Evolutionary conservation across 2,329 filamentous ascomycete species (phyloP), one percentile per base, ranked within the genome.

Genomic region (Biscogniauxia mediterranea): DNA sequence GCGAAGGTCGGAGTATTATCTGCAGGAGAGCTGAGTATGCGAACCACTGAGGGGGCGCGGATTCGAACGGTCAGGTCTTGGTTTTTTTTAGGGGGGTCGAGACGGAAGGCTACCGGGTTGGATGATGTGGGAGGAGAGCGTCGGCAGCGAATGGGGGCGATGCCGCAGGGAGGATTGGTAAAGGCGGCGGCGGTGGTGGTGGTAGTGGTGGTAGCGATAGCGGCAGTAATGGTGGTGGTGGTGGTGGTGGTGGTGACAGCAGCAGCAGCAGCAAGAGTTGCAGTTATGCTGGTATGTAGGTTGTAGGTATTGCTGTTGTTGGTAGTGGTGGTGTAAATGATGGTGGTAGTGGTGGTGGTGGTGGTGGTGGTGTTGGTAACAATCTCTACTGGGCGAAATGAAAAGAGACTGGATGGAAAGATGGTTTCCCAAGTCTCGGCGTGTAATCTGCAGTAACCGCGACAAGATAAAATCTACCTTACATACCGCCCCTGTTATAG

Each of bases 1-100:
- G 65, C 65, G 62, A 69, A 66, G 63, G 62, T 68, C 64, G 69
- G 68, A 63, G 66, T 65, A 69, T 65, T 69, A 69, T 68, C 63
- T 69, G 65, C 68, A 69, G 66, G 63, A 62, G 62, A 62, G 62
- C 59, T 62, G 61, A 55, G 60, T 53, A 60, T 59, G 52, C 62
- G 65, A 65, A 63, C 68, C 64, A 66, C 50, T 64, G 60, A 58
- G 42, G 58, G 11, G 50, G 23, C 54, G 64, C 58, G 64, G 58
- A 65, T 64, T 65, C 59, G 63, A 56, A 62, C 54, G 55, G 55
- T 60, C 54, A 59, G 9, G 53, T 57, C 46, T 61, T 59, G 58
- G 28, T 8, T 32, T 32, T 32, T 32, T 32, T 61, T 66, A 62
- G 59, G 62, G 17, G 38, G 63, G 59, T 61, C 61, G 58, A 63